Evolutionary conservation across 1,139 yeast species (phyloP).

Genomic region (Kluyveromyces marxianus): DNA sequence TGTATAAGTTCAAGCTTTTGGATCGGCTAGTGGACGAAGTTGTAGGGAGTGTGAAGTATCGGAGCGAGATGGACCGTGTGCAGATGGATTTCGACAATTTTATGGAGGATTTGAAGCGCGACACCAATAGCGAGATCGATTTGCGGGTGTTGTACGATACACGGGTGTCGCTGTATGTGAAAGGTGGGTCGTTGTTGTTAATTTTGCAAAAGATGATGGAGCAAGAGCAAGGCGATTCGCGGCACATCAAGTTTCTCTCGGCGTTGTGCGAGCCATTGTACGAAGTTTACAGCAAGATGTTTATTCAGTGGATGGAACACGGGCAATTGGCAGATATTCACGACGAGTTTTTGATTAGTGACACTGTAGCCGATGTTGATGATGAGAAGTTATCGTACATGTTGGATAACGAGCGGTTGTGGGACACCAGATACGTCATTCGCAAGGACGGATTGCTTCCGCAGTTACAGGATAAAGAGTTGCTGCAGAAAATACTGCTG

Average conservation of each 20-base stretch:
- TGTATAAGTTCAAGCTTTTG: conserved; percentile 21
- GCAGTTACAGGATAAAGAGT: conserved; percentile 39
- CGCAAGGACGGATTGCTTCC: conserved; percentile 69
- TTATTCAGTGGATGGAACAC: conserved; percentile 67
- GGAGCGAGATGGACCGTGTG: conserved; percentile 23
- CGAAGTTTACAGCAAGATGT: conserved; percentile 55
- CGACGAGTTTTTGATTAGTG: conserved; percentile 70
- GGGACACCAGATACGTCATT: conserved; percentile 79
- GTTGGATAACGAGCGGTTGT: conserved; percentile 61
- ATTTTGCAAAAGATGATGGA: conserved; percentile 54
- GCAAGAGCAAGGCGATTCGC: conserved; percentile 58
- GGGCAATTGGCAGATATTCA: conserved; percentile 76
- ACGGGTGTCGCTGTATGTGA: conserved; percentile 47
- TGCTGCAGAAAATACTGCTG: conserved; percentile 47
- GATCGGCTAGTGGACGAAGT: conserved; percentile 20
- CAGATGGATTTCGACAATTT: conserved; percentile 28
- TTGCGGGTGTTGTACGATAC: conserved; percentile 35
- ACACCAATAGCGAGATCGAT: conserved; percentile 13
- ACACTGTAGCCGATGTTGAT: conserved; percentile 28
- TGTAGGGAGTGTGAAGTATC: conserved; percentile 18
- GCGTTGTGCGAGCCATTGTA: conserved; percentile 54
- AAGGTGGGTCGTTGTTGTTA: conserved; percentile 61
- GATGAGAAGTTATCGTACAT: conserved; percentile 16
- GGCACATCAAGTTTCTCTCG: conserved; percentile 45
- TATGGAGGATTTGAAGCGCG: conserved; percentile 27